These are phyloP conservation scores for Rhodamnia rubescens DNA, from an alignment of 345 rosid genomes.

Conservation along the genomic window DNA sequence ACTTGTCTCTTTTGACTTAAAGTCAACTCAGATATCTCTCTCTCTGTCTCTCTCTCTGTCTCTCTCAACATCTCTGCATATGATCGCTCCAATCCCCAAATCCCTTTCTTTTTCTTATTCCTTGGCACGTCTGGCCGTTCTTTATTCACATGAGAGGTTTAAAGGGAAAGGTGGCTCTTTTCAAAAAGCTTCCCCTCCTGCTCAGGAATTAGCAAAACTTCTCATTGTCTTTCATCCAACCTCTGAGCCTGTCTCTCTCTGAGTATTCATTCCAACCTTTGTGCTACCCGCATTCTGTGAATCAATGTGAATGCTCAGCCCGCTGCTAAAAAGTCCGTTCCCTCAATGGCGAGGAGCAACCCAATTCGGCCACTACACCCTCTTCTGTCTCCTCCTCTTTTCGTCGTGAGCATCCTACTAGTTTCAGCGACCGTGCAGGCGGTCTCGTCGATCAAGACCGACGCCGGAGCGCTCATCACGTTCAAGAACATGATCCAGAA, in stretches of 20 bases:
- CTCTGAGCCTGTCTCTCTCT: constrained; percentile 7
- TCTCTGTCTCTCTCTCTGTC: not conserved
- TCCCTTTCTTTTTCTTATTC: constrained; percentile 23
- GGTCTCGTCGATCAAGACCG: constrained; percentile 49
- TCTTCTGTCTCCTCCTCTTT: constrained; percentile 6
- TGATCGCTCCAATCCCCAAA: not conserved
- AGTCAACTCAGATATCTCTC: not conserved
- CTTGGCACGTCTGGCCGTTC: constrained; percentile 27
- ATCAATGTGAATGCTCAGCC: not conserved
- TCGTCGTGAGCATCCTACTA: constrained; percentile 11
- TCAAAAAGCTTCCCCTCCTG: constrained; percentile 14
- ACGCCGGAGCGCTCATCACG: constrained; percentile 44
- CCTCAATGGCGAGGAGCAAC: constrained; percentile 40
- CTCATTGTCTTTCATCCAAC: not conserved
- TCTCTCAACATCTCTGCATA: not conserved
- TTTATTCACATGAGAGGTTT: not conserved
- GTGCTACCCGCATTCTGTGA: not conserved
- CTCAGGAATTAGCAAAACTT: not conserved
- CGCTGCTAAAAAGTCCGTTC: not conserved
- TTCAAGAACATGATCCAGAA: constrained; percentile 61
- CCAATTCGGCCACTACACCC: constrained; percentile 12
- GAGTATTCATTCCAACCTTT: not conserved
- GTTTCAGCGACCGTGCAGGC: constrained; percentile 15
- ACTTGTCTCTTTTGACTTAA: constrained; percentile 1
- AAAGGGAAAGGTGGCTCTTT: constrained; percentile 19